These are phyloP conservation scores for Candida lessepsii DNA, from an alignment of 805 yeast species.

Conservation along the genomic window DNA sequence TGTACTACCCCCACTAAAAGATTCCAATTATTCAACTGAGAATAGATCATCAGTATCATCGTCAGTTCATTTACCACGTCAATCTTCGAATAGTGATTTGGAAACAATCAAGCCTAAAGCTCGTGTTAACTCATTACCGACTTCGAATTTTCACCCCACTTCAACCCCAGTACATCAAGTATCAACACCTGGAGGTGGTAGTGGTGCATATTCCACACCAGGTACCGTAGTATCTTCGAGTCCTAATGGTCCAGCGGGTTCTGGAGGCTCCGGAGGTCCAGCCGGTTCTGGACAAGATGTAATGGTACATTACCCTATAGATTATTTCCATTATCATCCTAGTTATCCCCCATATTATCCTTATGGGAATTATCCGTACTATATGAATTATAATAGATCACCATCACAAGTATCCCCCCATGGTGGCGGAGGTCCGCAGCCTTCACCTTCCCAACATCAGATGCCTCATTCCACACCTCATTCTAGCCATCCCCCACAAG, in stretches of 20 bases:
- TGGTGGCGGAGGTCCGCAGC: too few species aligned
- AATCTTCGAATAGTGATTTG: slow-evolving; percentile 1
- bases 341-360: slow-evolving; percentile 8
- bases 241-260: slow-evolving; percentile 5
- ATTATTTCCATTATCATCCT: slow-evolving; percentile 11
- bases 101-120: slow-evolving; percentile 2
- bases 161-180: neutral
- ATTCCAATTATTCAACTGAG: slow-evolving; percentile 12
- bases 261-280: slow-evolving; percentile 6
- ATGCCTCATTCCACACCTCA: neutral
- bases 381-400: slow-evolving; percentile 2
- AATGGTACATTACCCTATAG: slow-evolving; percentile 7
- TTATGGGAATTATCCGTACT: slow-evolving; percentile 5
- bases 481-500: neutral
- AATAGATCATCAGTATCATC: slow-evolving; percentile 10
- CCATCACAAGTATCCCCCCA: slow-evolving; percentile 5
- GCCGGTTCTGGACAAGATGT: slow-evolving; percentile 5
- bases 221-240: neutral
- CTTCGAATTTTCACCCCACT: neutral
- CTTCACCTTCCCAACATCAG: neutral
- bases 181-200: neutral
- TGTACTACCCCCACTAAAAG: slow-evolving; percentile 5
- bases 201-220: slow-evolving; percentile 1
- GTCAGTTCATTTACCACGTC: slow-evolving; percentile 6
- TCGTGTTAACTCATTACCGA: slow-evolving; percentile 6